These are phyloP conservation scores for Eleusine indica DNA, from an alignment of 176 grass and related monocot genomes.

Conservation along the genomic window DNA sequence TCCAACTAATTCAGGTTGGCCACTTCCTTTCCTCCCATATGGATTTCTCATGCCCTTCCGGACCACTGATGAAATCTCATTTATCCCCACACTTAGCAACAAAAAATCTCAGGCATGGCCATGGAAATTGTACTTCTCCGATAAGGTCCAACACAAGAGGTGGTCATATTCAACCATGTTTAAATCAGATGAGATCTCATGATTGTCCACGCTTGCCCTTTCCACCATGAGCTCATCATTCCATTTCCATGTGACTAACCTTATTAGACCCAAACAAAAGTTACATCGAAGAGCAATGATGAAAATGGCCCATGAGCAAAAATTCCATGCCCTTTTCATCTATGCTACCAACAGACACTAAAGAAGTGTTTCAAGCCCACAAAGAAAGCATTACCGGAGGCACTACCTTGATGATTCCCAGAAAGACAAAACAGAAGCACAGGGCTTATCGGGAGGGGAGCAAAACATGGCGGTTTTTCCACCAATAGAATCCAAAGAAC, in stretches of 20 bases:
- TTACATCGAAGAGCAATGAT: slow-evolving; percentile 36
- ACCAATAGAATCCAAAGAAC: not conserved
- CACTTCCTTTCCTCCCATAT: slow-evolving; percentile 29
- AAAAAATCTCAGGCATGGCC: slow-evolving; percentile 39
- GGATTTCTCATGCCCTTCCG: slow-evolving; percentile 26
- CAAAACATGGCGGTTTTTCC: slow-evolving; percentile 9
- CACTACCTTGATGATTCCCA: not conserved
- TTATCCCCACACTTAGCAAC: slow-evolving; percentile 31
- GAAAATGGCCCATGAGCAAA: slow-evolving; percentile 29
- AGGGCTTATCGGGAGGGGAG: not conserved
- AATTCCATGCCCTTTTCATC: slow-evolving; percentile 27
- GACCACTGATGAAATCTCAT: slow-evolving; percentile 33
- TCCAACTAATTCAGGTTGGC: slow-evolving; percentile 46
- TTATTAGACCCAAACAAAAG: slow-evolving; percentile 46
- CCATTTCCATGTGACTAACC: not conserved
- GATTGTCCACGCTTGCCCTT: slow-evolving; percentile 42
- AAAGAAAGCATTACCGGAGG: not conserved
- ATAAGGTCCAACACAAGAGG: slow-evolving; percentile 29
- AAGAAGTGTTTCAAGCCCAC: slow-evolving; percentile 2
- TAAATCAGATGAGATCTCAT: slow-evolving; percentile 41
- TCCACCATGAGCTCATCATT: slow-evolving; percentile 28
- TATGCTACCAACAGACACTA: slow-evolving; percentile 10
- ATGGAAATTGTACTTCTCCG: slow-evolving; percentile 47
- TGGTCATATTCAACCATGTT: slow-evolving; percentile 43
- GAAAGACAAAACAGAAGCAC: not conserved